Evolutionary conservation across 495 filamentous ascomycete genomes (phyloP).

Genomic region (Usnea hakonensis): DNA sequence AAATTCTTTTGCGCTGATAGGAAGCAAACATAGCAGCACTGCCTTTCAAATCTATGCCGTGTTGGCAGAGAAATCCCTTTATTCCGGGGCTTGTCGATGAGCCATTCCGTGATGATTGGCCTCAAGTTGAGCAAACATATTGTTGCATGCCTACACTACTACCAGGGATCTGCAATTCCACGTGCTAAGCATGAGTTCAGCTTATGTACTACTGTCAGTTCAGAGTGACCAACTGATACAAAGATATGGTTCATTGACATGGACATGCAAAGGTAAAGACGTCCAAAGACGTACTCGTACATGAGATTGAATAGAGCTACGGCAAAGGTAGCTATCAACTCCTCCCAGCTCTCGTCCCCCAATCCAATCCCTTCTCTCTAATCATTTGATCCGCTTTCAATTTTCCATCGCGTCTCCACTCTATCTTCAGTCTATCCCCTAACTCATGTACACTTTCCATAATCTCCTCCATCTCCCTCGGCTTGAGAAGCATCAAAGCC

Average conservation of each 20-base stretch:
- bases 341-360: neutral
- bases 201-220: neutral
- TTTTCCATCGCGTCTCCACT: neutral
- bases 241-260: neutral
- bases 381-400: neutral
- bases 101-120: too few species aligned
- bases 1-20: too few species aligned
- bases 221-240: neutral
- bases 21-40: too few species aligned
- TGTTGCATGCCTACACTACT: neutral
- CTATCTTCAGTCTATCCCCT: neutral
- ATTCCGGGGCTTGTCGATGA: too few species aligned
- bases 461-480: neutral
- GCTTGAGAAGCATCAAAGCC: neutral
- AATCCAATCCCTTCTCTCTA: neutral
- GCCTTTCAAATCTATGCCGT: too few species aligned
- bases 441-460: conserved; percentile 1
- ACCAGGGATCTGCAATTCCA: neutral
- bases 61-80: too few species aligned
- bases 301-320: neutral
- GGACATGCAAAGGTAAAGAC: neutral
- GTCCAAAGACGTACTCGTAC: neutral
- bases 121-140: neutral
- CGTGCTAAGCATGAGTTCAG: neutral
- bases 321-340: neutral